These are phyloP conservation scores for Vigna reflexopilosa DNA, from an alignment of 306 rosid genomes.

Conservation along the genomic window DNA sequence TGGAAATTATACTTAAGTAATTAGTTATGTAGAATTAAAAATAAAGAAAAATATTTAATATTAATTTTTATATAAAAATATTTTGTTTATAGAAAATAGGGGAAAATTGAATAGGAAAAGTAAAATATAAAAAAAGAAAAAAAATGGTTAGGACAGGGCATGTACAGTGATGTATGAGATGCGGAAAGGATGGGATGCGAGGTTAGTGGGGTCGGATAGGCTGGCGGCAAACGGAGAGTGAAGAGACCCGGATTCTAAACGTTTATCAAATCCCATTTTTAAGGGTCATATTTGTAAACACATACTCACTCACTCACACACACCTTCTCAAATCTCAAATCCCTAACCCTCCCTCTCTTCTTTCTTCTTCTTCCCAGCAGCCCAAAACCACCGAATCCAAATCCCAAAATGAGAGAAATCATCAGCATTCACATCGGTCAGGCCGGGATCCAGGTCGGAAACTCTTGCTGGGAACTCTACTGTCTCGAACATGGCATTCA, in stretches of 20 bases:
- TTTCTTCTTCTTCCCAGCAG: background rate
- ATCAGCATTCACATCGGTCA: conserved; percentile 98
- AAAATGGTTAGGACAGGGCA: too few relatives aligned
- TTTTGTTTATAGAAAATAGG: too few relatives aligned
- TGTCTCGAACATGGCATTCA: conserved; percentile 98
- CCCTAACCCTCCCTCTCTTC: too few relatives aligned
- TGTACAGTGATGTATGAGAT: background rate
- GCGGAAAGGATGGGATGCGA: background rate
- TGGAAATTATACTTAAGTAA: too few relatives aligned
- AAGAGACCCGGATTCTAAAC: conserved; percentile 36
- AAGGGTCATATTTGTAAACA: background rate
- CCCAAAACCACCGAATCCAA: background rate
- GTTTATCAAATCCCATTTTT: conserved; percentile 38
- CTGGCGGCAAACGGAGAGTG: conserved; percentile 39
- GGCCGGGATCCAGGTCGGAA: conserved; percentile 97
- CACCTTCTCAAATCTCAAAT: too few relatives aligned
- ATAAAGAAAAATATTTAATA: too few relatives aligned
- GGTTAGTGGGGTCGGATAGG: conserved; percentile 35
- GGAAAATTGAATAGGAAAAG: too few relatives aligned
- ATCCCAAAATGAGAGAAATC: conserved; percentile 76
- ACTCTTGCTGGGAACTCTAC: conserved; percentile 99
- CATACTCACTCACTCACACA: background rate
- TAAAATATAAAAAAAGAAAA: too few relatives aligned
- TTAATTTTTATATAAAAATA: too few relatives aligned
- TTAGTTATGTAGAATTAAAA: too few relatives aligned